Base-by-base conservation (phyloP, 2,329 filamentous ascomycete genomes). In the Tolypocladium amazonense region DNA sequence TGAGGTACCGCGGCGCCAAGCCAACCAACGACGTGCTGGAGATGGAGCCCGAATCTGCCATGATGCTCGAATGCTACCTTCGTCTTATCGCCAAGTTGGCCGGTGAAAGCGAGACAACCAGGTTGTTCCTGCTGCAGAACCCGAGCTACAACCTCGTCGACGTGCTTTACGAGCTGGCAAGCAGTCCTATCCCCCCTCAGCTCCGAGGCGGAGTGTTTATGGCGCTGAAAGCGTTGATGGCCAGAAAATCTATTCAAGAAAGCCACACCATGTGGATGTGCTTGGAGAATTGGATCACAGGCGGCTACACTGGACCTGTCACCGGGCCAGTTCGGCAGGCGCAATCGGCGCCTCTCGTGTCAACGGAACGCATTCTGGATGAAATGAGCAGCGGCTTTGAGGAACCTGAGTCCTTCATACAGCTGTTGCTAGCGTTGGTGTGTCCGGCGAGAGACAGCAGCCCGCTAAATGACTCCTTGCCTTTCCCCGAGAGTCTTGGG, bases 1-100 rank as follows among this genome's bases (percentile, higher is more conserved):
- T 69, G 41, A 67, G 72, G 56, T 82, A 83, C 66, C 81, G 86
- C 62, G 72, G 81, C 58, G 81, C 82, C 55, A 88, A 90, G 70
- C 77, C 83, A 54, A 77, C 83, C 52, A 78, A 78, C 23, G 86
- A 88, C 53, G 82, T 88, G 62, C 86, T 90, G 62, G 92, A 96
- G 70, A 80, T 82, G 35, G 93, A 97, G 70, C 90, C 92, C 4
- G 95, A 99, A 72, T 95, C 90, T 47, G 87, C 88, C n/a, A 89
- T 96, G 75, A 97, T 99, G 90, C 80, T 99, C 35, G 92, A 97
- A 70, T 93, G 91, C 66, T 97, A 97, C 71, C 80, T 99, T 58
- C 86, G 93, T 37, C 81, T 99, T 6, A 89, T 96, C 66, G 85
- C 90, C 4, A 91, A 95, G 71, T 78, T 99, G 12, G 87, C 88